phyloP scores from a whole-genome alignment of 179 eudicot species.

The Carnegiea gigantea region DNA sequence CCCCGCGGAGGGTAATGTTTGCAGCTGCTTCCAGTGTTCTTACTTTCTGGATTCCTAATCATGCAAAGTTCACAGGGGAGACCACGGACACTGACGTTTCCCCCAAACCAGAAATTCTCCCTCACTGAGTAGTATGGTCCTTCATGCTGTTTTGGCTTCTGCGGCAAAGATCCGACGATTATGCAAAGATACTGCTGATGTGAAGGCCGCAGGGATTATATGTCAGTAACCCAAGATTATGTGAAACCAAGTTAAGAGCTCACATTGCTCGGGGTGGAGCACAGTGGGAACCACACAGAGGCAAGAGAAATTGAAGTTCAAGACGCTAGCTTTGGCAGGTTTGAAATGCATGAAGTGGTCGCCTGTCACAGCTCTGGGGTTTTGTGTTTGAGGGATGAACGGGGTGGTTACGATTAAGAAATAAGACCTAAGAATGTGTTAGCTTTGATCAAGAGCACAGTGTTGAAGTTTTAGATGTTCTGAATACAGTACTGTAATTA shows the following conservation, averaged over 20 bases:
- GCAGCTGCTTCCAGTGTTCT: slow-evolving; percentile 92
- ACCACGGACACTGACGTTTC: slow-evolving; percentile 25
- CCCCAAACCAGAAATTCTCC: slow-evolving; percentile 14
- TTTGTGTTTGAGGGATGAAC: too few relatives aligned
- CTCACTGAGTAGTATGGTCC: slow-evolving; percentile 10
- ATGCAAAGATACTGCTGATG: neutral
- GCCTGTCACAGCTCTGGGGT: neutral
- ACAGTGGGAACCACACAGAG: neutral
- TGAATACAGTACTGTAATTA: too few relatives aligned
- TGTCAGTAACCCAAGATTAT: neutral
- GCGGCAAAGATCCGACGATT: neutral
- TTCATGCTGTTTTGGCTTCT: neutral
- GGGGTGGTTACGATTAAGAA: too few relatives aligned
- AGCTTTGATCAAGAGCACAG: too few relatives aligned
- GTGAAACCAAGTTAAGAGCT: neutral
- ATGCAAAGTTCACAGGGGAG: slow-evolving; percentile 33
- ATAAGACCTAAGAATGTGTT: too few relatives aligned
- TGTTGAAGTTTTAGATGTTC: too few relatives aligned
- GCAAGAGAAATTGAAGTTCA: neutral
- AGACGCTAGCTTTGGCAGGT: neutral
- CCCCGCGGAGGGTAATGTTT: slow-evolving; percentile 88
- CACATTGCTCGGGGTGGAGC: neutral
- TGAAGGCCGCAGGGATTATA: neutral
- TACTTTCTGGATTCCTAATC: slow-evolving; percentile 88
- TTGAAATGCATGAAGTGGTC: neutral